Percentiles rank a stretch among this genome's conserved stretches.
Conservation (phyloP, 164 flowering plant genomes). For the Umbellularia californica region DNA sequence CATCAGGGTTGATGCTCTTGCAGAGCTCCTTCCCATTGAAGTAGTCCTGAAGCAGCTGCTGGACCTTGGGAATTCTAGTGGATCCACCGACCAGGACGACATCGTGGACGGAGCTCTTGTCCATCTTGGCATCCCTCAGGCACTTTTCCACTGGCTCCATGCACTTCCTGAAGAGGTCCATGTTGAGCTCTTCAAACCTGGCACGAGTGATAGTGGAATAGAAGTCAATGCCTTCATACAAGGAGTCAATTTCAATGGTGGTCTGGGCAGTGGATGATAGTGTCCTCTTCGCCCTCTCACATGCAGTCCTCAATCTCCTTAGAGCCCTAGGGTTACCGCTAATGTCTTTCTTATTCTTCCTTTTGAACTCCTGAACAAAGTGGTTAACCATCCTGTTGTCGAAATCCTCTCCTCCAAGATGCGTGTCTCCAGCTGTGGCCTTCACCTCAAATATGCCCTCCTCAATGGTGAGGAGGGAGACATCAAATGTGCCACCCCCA, state of each 20-base stretch:
- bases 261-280: slow-evolving; percentile 34
- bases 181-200: slow-evolving; percentile 34
- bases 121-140: slow-evolving; percentile 35
- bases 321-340: slow-evolving; percentile 29
- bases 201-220: slow-evolving; percentile 33
- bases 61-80: slow-evolving; percentile 46
- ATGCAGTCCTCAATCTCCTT: slow-evolving; percentile 29
- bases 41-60: slow-evolving; percentile 33
- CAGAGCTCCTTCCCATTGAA: slow-evolving; percentile 30
- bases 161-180: slow-evolving; percentile 34
- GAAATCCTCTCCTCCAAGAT: slow-evolving; percentile 41
- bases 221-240: slow-evolving; percentile 37
- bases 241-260: slow-evolving; percentile 39
- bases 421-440: slow-evolving; percentile 45
- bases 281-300: slow-evolving; percentile 34
- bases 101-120: slow-evolving; percentile 34
- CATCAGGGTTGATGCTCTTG: slow-evolving; percentile 38
- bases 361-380: slow-evolving; percentile 36
- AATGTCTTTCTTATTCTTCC: slow-evolving; percentile 35
- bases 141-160: slow-evolving; percentile 41
- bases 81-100: slow-evolving; percentile 53
- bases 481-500: slow-evolving; percentile 55
- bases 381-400: slow-evolving; percentile 37
- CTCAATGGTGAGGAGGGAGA: slow-evolving; percentile 37
- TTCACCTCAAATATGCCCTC: slow-evolving; percentile 41